phyloP scores from a whole-genome alignment of 2,329 filamentous ascomycete genomes.

The Colletotrichum scovillei region DNA sequence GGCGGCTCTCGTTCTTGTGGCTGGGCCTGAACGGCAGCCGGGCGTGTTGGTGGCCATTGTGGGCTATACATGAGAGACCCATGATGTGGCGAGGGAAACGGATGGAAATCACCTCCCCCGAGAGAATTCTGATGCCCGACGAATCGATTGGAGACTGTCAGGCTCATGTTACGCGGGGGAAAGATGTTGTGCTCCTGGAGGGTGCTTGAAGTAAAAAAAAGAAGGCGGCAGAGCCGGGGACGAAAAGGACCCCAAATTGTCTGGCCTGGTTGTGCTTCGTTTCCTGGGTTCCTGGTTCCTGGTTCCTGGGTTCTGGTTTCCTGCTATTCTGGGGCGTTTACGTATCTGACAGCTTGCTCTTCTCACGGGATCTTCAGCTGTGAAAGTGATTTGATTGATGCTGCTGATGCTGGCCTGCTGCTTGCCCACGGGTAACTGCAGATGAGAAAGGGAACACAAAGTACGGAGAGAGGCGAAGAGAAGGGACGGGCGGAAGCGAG shows the following conservation, averaged over 20 bases:
- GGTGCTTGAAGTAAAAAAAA: neutral
- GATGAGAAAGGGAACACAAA: slow-evolving; percentile 10
- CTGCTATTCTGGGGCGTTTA: neutral
- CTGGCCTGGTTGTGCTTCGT: neutral
- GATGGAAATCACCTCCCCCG: slow-evolving; percentile 22
- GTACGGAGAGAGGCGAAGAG: neutral
- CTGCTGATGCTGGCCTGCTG: neutral
- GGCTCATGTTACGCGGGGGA: slow-evolving; percentile 22
- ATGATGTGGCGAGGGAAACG: slow-evolving; percentile 28
- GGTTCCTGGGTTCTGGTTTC: neutral
- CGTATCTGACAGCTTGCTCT: neutral
- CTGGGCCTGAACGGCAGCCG: slow-evolving; percentile 11
- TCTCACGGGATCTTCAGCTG: neutral
- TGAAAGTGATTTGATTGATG: neutral
- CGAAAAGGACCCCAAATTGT: neutral
- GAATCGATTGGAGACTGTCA: slow-evolving; percentile 31
- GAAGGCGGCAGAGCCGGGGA: neutral
- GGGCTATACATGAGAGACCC: slow-evolving; percentile 32
- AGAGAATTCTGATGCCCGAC: slow-evolving; percentile 31
- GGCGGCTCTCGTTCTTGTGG: slow-evolving; percentile 15
- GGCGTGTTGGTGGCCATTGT: slow-evolving; percentile 31
- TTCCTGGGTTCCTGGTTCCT: neutral
- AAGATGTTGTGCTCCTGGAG: neutral
- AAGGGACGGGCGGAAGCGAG: slow-evolving; percentile 13
- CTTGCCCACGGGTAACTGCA: slow-evolving; percentile 13